Evolutionary conservation across 2,329 filamentous ascomycete genomes (phyloP), one percentile per base, ranked within the genome.

Genomic region (Fusarium lyarnte): DNA sequence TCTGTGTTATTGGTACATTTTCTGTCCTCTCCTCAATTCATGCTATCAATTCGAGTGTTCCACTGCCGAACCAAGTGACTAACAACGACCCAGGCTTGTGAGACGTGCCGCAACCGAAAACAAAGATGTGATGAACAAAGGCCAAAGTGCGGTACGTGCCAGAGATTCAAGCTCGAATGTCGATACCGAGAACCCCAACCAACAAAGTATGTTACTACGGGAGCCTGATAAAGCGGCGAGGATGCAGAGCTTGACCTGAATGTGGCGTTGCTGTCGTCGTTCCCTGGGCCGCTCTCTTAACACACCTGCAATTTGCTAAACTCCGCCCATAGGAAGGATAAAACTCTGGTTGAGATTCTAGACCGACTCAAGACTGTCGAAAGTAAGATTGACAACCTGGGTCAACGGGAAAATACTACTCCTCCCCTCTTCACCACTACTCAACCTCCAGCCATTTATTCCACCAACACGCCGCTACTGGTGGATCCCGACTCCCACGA

Each of bases 51-150:
- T 27, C 13, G 12, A 31, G 29, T 41, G 49, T 23, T 12, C 21
- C n/a, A 41, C 21, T 47, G 13, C 43, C 13, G 38, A 41, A 38
- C 8, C 12, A 42, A 41, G 23, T 45, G 16, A 39, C 74, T 78
- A 31, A 78, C 54, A 47, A 19, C 16, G 16, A 19, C 21, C 27
- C 53, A 86, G 82, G 88, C 88, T 25, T 90, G 88, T 80, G 87
- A 90, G 74, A 89, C 85, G 35, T 90, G 88, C 78, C 85, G 88
- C 53, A 81, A 79, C 55, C 87, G 89, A 72, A 92, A 91, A 79
- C 89, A 90, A 73, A 89, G 87, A 82, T 92, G 90, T 79, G 89
- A 91, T 77, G 89, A 91, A 78, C 83, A 85, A 75, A 83, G 88
- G 61, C 89, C 89, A 23, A 89, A 88, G 79, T 92, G 90, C 77